Evolutionary conservation across 2,329 filamentous ascomycete species (phyloP).

Genomic region (Phyllosticta ampelicida): DNA sequence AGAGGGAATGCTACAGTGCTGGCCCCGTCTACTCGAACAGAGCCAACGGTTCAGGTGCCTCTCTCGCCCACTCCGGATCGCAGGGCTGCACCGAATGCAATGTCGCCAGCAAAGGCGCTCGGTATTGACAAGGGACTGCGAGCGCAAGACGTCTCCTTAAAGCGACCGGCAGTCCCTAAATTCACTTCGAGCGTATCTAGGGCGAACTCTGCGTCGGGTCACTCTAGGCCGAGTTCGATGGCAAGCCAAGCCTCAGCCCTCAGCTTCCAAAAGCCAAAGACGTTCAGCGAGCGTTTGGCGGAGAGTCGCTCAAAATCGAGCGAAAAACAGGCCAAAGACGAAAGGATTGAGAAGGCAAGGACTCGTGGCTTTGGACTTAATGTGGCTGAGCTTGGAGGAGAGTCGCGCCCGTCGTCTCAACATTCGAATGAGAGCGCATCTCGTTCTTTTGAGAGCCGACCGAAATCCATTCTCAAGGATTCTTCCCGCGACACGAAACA

Average conservation of each 20-base stretch:
- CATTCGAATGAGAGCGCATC: slow-evolving; percentile 1
- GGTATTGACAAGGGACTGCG: slow-evolving; percentile 84
- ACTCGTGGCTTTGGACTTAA: slow-evolving; percentile 29
- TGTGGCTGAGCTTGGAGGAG: slow-evolving; percentile 11
- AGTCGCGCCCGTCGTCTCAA: slow-evolving; percentile 8
- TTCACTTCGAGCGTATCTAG: not conserved
- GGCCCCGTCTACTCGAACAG: slow-evolving; percentile 15
- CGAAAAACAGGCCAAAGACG: slow-evolving; percentile 33
- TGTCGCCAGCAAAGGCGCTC: slow-evolving; percentile 69
- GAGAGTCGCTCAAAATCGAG: slow-evolving; percentile 44
- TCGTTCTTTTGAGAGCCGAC: slow-evolving; percentile 2
- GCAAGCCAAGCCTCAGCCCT: not conserved
- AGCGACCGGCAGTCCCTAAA: slow-evolving; percentile 46
- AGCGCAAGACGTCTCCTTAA: slow-evolving; percentile 74
- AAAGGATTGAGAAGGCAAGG: slow-evolving; percentile 32
- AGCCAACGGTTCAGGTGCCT: slow-evolving; percentile 56
- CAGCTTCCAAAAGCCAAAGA: slow-evolving; percentile 30
- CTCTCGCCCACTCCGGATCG: slow-evolving; percentile 52
- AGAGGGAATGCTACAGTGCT: slow-evolving; percentile 13
- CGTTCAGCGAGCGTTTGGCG: slow-evolving; percentile 79
- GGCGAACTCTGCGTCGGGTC: not conserved
- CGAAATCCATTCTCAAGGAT: not conserved
- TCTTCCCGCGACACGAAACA: not conserved
- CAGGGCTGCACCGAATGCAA: slow-evolving; percentile 43
- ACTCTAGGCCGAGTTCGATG: not conserved